Base-by-base conservation (phyloP, 495 filamentous ascomycete genomes). In the Hyaloscypha variabilis region DNA sequence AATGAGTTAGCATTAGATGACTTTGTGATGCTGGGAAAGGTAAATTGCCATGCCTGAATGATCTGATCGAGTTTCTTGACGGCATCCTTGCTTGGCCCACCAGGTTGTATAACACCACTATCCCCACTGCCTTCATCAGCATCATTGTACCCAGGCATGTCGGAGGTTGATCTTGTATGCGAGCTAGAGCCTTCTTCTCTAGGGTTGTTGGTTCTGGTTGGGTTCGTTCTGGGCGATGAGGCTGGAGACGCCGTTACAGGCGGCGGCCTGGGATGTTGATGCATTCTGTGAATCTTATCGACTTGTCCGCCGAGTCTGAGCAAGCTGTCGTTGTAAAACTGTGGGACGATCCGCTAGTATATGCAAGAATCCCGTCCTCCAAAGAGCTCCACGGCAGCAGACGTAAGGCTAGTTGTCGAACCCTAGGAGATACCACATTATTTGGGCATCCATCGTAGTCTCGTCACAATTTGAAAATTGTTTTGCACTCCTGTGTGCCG, bases 31-130 rank as follows among this genome's bases (percentile, higher is more conserved):
- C 13, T 17, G 8, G 39, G 6, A 46, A 17, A 4, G 39, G 39
- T 34, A 17, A 46, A 1, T 46, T 46, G 39, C 39, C 1, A 28
- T 83, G 95, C 93, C 84, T 94, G 90, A 68, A 97, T 88, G 68
- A 97, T 91, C 81, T 97, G 93, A 72, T 92, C 93, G 66, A 96
- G 79, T 75, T 93, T 94, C 71, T 83, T 83, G 71, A 91, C 74
- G 21, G 85, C 84, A 60, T 91, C 90, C 71, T 80, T 83, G 73
- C 74, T 81, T 67, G 81, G 68, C 70, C 81, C 68, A 74, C 77
- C 72, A 34, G 83, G 79, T 54, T 76, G 66, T 24, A 77, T 81
- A 29, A 78, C 73, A 56, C 82, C 80, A 74, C 81, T 67, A 69
- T 63, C 71, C 17, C 65, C 71, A 69, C 67, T 69, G 10, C 67